Base-by-base conservation (phyloP, 2,329 filamentous ascomycete genomes). In the Dothidotthia symphoricarpi region DNA sequence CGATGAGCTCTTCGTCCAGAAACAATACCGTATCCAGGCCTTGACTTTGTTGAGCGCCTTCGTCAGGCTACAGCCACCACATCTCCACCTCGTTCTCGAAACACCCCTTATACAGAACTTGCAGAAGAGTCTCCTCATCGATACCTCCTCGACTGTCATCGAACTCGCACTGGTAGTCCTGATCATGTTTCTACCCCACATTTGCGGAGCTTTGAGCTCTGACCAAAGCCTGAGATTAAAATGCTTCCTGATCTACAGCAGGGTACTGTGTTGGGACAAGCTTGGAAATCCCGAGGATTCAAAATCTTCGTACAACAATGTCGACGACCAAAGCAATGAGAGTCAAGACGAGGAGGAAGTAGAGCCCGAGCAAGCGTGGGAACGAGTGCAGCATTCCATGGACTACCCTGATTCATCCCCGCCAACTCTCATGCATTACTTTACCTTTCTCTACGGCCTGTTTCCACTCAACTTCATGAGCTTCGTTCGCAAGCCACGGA, bases 391-490 rank as follows among this genome's bases (percentile, higher is more conserved):
- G 6, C 81, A 80, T 45, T 74, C 81, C 5, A 72, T 80, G n/a
- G 80, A 83, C 24, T 71, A 75, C 9, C 74, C 75, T 5, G 56
- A 59, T 25, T 50, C 47, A 7, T 70, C 75, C 3, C 78, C 88
- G 2, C 80, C 82, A 4, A 82, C 87, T 43, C 73, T 91, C 1
- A 68, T 82, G 36, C 80, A 83, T 51, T 90, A 88, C 64, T 93
- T 89, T 54, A 90, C 86, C 3, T 83, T 89, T 16, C 73, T 93
- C 0, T 93, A 93, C 52, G 88, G 87, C 0, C 69, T 93, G 4
- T 93, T 91, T 48, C 87, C 87, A 2, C 79, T 91, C 57, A 91
- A 91, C 61, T 88, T 93, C 53, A 85, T 88, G 79, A 85, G 84
- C 64, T 93, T 91, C 59, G 85, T 93, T 45, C 79, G 86, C 39